Evolutionary conservation across 306 rosid species (phyloP).

Genomic region (Cicer judaicum): DNA sequence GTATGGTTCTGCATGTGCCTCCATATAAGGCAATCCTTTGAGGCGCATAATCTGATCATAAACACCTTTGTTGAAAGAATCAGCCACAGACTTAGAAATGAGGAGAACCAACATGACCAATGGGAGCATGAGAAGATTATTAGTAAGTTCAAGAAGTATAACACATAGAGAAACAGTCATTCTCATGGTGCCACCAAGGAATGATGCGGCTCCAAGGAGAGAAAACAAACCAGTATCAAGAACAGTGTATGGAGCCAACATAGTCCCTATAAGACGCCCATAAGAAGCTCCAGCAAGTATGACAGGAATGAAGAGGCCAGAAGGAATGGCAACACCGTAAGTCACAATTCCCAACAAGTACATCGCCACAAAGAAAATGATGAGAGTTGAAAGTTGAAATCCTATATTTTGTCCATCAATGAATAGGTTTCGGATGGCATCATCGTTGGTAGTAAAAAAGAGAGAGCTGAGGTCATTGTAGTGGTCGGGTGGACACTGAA

Average conservation of each 20-base stretch:
- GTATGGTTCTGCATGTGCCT: constrained; percentile 82
- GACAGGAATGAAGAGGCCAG: constrained; percentile 89
- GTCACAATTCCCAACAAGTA: constrained; percentile 74
- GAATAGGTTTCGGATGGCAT: constrained; percentile 77
- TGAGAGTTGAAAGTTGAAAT: constrained; percentile 66
- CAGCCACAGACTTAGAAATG: constrained; percentile 74
- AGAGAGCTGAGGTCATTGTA: constrained; percentile 88
- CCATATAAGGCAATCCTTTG: constrained; percentile 77
- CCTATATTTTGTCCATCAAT: constrained; percentile 48
- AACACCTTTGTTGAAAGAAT: constrained; percentile 74
- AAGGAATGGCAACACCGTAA: constrained; percentile 87
- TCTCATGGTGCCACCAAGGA: constrained; percentile 93
- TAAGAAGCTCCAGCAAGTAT: constrained; percentile 87
- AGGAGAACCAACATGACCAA: constrained; percentile 79
- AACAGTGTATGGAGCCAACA: constrained; percentile 53
- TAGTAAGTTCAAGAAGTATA: constrained; percentile 87
- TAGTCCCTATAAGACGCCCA: constrained; percentile 76
- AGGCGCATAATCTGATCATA: constrained; percentile 75
- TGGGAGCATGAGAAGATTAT: constrained; percentile 75
- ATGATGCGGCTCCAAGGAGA: constrained; percentile 86
- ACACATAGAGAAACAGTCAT: constrained; percentile 85
- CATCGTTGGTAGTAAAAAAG: constrained; percentile 74
- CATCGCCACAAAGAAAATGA: constrained; percentile 63
- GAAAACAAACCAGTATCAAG: constrained; percentile 70
- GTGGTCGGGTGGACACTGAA: constrained; percentile 68